These are phyloP conservation scores for Globisporangium abappressorium DNA, from an alignment of 352 stramenopile genomes.

Conservation along the genomic window DNA sequence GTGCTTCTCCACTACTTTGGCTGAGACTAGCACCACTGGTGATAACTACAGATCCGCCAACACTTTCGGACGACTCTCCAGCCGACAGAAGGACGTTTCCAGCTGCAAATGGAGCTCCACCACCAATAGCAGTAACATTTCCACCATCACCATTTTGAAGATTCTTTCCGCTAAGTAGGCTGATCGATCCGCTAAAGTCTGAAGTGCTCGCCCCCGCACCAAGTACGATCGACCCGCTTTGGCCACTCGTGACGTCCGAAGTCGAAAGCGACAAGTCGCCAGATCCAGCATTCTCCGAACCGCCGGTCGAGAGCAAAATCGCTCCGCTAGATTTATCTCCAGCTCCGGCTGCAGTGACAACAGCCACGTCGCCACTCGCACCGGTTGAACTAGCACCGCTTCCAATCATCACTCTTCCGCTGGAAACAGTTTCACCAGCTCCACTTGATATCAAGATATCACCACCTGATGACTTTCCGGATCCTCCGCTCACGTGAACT, in stretches of 20 bases:
- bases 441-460: not conserved
- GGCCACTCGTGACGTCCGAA: slow-evolving; percentile 19
- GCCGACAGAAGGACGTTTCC: slow-evolving; percentile 13
- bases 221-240: slow-evolving; percentile 24
- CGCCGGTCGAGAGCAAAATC: slow-evolving; percentile 22
- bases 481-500: not conserved
- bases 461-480: not conserved
- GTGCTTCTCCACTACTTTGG: slow-evolving; percentile 23
- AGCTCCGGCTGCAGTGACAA: slow-evolving; percentile 10
- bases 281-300: slow-evolving; percentile 24
- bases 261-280: slow-evolving; percentile 20
- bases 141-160: slow-evolving; percentile 21
- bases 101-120: slow-evolving; percentile 13
- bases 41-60: slow-evolving; percentile 22
- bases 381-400: not conserved
- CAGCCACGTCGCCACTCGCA: slow-evolving; percentile 7
- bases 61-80: slow-evolving; percentile 20
- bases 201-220: slow-evolving; percentile 16
- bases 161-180: slow-evolving; percentile 20
- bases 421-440: not conserved
- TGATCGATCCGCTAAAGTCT: slow-evolving; percentile 16
- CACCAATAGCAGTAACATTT: slow-evolving; percentile 18
- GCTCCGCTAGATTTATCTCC: slow-evolving; percentile 22
- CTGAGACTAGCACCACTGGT: slow-evolving; percentile 21
- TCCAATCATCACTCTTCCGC: not conserved